These are phyloP conservation scores for Pyrenochaeta sp. DNA, from an alignment of 2,329 filamentous ascomycete species.

Conservation along the genomic window DNA sequence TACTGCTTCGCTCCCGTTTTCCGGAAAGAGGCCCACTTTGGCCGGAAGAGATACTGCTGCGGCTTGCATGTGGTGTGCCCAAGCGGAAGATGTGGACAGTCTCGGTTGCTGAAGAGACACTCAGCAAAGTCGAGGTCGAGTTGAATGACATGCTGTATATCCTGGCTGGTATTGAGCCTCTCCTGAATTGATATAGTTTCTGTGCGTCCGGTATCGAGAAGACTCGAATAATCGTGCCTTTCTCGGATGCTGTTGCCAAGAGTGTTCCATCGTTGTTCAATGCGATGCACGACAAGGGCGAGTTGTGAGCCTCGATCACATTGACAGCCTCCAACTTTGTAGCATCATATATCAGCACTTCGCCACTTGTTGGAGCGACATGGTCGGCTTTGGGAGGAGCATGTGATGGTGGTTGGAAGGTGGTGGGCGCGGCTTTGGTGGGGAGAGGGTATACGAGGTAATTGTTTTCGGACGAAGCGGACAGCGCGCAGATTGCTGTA, in stretches of 20 bases:
- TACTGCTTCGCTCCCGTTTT: slow-evolving; percentile 52
- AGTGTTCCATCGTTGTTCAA: slow-evolving; percentile 92
- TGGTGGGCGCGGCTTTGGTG: slow-evolving; percentile 62
- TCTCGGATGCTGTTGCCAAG: slow-evolving; percentile 93
- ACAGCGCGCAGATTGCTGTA: slow-evolving; percentile 85
- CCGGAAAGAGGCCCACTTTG: slow-evolving; percentile 26
- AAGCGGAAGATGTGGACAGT: slow-evolving; percentile 97
- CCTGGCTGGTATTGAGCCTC: slow-evolving; percentile 91
- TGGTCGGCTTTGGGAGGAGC: slow-evolving; percentile 80
- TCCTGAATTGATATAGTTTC: slow-evolving; percentile 94
- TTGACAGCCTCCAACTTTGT: slow-evolving; percentile 90
- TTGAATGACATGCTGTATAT: slow-evolving; percentile 99
- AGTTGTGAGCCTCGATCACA: slow-evolving; percentile 92
- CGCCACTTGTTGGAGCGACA: slow-evolving; percentile 83
- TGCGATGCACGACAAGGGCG: slow-evolving; percentile 87
- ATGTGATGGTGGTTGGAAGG: slow-evolving; percentile 73
- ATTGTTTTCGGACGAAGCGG: slow-evolving; percentile 93
- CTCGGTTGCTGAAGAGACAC: slow-evolving; percentile 94
- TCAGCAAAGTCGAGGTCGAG: slow-evolving; percentile 87
- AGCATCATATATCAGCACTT: slow-evolving; percentile 92
- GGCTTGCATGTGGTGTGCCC: slow-evolving; percentile 39
- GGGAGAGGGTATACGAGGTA: slow-evolving; percentile 94
- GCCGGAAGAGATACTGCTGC: slow-evolving; percentile 43
- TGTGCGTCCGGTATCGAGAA: slow-evolving; percentile 90
- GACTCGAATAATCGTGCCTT: slow-evolving; percentile 95